A percentile compares a stretch with the other conserved stretches of the same genome.
These are phyloP conservation scores for Oehlia diaphana DNA, from an alignment of 192 early-diverging fungal species.

Conservation along the genomic window DNA sequence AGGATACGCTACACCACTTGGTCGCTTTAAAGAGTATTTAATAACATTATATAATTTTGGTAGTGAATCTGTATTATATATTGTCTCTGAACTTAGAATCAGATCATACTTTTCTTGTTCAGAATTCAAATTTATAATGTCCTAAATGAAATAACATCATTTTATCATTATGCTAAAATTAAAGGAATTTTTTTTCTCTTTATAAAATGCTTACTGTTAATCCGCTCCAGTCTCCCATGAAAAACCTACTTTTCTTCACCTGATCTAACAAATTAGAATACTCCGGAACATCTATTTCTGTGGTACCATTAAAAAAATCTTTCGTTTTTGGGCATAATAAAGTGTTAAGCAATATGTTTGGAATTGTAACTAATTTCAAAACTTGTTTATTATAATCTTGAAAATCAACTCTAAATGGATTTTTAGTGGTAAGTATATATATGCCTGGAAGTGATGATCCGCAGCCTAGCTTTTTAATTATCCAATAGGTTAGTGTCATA, in stretches of 20 bases:
- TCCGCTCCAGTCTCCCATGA: slow-evolving; percentile 68
- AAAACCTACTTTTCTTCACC: slow-evolving; percentile 53
- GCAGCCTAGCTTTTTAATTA: slow-evolving; percentile 73
- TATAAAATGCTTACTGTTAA: slow-evolving; percentile 36
- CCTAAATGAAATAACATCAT: slow-evolving; percentile 14
- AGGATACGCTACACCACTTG: slow-evolving; percentile 49
- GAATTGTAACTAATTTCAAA: slow-evolving; percentile 82
- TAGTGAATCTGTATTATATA: slow-evolving; percentile 68
- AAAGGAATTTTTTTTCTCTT: not conserved
- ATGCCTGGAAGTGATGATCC: slow-evolving; percentile 87
- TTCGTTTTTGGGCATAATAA: slow-evolving; percentile 41
- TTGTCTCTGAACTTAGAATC: slow-evolving; percentile 78
- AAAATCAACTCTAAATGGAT: slow-evolving; percentile 64
- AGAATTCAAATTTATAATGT: slow-evolving; percentile 43
- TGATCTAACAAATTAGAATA: slow-evolving; percentile 35
- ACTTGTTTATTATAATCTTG: slow-evolving; percentile 96
- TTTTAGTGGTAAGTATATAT: slow-evolving; percentile 60
- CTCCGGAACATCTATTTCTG: slow-evolving; percentile 44
- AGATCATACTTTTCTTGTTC: slow-evolving; percentile 64
- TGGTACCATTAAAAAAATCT: slow-evolving; percentile 40
- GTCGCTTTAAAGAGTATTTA: slow-evolving; percentile 51
- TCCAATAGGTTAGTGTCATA: not conserved
- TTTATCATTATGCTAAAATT: not conserved
- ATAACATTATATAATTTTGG: slow-evolving; percentile 63
- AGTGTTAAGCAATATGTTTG: slow-evolving; percentile 88